Evolutionary conservation across 225 moss, liverwort and hornwort genomes (phyloP).

Genomic region (Polytrichum commune): DNA sequence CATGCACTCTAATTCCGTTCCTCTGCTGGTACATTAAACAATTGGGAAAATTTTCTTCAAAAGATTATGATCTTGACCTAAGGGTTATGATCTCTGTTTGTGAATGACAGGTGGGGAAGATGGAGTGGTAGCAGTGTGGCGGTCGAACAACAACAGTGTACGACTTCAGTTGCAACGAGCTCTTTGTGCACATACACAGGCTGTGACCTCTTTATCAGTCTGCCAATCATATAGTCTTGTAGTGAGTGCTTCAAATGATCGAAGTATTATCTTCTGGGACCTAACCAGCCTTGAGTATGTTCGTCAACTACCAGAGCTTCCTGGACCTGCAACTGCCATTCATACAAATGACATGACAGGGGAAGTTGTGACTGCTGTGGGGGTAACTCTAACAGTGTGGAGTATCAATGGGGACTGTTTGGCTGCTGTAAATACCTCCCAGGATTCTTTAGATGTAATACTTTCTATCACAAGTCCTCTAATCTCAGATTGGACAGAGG

Average conservation of each 20-base stretch:
- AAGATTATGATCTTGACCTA: too few species aligned
- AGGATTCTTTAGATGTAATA: constrained; percentile 58
- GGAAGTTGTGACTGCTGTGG: constrained; percentile 92
- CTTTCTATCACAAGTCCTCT: constrained; percentile 86
- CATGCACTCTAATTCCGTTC: too few species aligned
- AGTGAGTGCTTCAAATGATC: constrained; percentile 88
- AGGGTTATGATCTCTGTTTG: too few species aligned
- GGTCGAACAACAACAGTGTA: constrained; percentile 63
- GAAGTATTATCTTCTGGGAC: constrained; percentile 96
- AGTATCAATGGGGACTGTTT: constrained; percentile 97
- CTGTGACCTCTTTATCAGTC: constrained; percentile 88
- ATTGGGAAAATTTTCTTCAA: too few species aligned
- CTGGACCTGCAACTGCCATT: constrained; percentile 75
- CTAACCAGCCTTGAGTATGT: constrained; percentile 88
- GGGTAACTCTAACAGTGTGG: constrained; percentile 81
- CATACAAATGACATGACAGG: constrained; percentile 91
- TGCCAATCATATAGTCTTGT: constrained; percentile 96
- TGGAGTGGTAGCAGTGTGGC: constrained; percentile 91
- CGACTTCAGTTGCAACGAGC: constrained; percentile 80
- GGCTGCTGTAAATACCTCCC: constrained; percentile 82
- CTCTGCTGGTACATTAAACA: too few species aligned
- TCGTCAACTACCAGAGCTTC: constrained; percentile 84
- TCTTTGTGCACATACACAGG: constrained; percentile 84
- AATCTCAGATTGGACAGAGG: constrained; percentile 84
- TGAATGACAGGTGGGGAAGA: constrained; percentile 74